phyloP scores from a whole-genome alignment of 176 grass and related monocot species.

The Raddia distichophylla region DNA sequence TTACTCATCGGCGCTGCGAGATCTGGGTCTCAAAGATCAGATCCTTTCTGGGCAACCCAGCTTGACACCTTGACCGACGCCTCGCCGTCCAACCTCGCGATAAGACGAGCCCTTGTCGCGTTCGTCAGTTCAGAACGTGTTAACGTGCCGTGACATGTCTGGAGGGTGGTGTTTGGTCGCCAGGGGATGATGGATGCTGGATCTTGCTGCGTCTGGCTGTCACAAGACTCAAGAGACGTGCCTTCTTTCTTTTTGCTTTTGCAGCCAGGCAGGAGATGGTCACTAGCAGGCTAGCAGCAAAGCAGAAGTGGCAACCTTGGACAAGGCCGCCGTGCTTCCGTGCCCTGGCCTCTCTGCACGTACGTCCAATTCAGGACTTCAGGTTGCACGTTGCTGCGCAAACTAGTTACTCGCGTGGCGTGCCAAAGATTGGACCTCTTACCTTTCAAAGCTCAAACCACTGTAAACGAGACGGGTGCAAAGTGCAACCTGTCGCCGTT shows the following conservation, averaged over 20 bases:
- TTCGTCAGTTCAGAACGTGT: too few relatives aligned
- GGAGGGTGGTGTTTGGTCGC: too few relatives aligned
- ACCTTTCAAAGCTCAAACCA: background rate
- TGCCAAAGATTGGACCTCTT: background rate
- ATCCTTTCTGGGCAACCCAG: background rate
- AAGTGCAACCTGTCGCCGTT: constrained; percentile 1
- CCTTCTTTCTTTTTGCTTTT: background rate
- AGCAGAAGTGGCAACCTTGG: background rate
- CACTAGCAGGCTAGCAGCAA: background rate
- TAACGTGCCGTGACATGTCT: background rate
- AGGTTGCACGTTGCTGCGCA: background rate
- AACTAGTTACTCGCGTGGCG: background rate
- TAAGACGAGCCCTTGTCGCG: too few relatives aligned
- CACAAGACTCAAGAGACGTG: too few relatives aligned
- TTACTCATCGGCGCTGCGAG: background rate
- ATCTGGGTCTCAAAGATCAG: background rate
- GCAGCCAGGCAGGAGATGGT: background rate
- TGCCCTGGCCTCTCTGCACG: background rate
- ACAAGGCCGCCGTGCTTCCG: background rate
- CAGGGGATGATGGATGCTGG: too few relatives aligned
- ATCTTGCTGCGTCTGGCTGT: background rate
- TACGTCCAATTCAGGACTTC: background rate
- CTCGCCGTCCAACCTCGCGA: background rate
- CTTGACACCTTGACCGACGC: constrained; percentile 25
- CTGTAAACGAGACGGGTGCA: background rate